These are phyloP conservation scores for Avena sativa DNA, from an alignment of 176 grass and related monocot genomes.

Conservation along the genomic window DNA sequence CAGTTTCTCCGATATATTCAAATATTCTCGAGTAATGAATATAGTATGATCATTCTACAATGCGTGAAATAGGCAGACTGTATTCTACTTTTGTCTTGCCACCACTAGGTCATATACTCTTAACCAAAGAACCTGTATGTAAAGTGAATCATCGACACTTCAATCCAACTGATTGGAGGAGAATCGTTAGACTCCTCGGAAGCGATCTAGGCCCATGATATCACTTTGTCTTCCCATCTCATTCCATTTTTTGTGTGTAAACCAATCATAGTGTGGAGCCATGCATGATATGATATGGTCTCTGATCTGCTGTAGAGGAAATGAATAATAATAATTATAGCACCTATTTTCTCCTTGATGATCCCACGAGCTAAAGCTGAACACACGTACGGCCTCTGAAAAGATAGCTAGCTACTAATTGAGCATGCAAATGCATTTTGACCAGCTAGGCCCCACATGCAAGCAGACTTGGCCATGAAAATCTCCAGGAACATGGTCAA, in stretches of 20 bases:
- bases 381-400: slow-evolving; percentile 4
- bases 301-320: neutral
- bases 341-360: neutral
- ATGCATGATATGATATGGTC: slow-evolving; percentile 2
- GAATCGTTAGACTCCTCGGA: no score
- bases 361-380: slow-evolving; percentile 43
- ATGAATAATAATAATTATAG: slow-evolving; percentile 33
- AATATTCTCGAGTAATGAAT: no score
- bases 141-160: no score
- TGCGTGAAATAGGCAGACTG: no score
- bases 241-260: neutral
- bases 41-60: no score
- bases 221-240: neutral
- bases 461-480: neutral
- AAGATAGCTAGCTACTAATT: slow-evolving; percentile 23
- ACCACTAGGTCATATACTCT: no score
- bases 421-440: slow-evolving; percentile 38
- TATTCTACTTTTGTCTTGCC: no score
- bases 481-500: neutral
- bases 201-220: no score
- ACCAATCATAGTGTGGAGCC: slow-evolving; percentile 19
- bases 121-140: no score
- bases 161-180: no score
- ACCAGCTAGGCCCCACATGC: slow-evolving; percentile 7
- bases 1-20: no score